Conservation (phyloP, 129 eudicot genomes). For the Ambrosia artemisiifolia region DNA sequence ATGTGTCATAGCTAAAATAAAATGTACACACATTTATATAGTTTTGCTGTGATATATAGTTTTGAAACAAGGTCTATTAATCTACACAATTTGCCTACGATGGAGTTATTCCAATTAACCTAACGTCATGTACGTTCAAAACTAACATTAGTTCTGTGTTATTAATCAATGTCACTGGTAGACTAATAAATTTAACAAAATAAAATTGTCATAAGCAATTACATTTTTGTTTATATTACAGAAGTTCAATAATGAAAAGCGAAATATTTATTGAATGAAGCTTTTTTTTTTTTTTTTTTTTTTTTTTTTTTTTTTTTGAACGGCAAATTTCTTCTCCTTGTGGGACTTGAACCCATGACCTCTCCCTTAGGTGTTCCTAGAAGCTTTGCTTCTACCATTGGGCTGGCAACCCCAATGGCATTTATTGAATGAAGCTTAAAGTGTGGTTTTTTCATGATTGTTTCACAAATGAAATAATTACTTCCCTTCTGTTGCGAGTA, state of each 20-base stretch:
- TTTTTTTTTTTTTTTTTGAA: conserved; percentile 6
- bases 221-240: not conserved
- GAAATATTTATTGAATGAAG: not conserved
- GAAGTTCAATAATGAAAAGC: not conserved
- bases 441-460: conserved; percentile 5
- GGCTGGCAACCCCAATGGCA: no score
- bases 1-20: no score
- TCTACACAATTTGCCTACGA: no score
- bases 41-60: no score
- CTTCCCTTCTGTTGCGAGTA: not conserved
- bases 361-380: no score
- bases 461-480: conserved; percentile 3
- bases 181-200: not conserved
- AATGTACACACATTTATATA: no score
- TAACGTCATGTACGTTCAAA: not conserved
- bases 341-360: no score
- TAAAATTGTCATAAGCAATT: not conserved
- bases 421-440: not conserved
- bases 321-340: no score
- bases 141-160: not conserved
- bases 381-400: no score
- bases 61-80: no score
- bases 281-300: conserved; percentile 3
- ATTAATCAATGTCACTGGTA: not conserved
- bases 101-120: no score